Evolutionary conservation across 177 flowering plant species (phyloP).

Genomic region (Tripterygium wilfordii): DNA sequence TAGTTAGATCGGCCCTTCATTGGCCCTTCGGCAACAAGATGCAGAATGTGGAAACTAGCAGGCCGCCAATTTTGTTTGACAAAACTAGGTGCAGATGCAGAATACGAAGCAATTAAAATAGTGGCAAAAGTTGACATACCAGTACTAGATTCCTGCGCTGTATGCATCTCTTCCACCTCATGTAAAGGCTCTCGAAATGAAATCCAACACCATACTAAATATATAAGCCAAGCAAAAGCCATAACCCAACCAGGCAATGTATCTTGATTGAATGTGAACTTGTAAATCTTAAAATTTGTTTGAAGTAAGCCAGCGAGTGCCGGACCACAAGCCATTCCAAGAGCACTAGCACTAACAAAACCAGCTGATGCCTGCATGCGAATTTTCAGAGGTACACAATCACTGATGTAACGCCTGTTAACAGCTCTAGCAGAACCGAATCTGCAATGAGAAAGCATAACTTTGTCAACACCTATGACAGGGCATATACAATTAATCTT

Average conservation of each 20-base stretch:
- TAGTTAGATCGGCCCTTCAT: too few relatives aligned
- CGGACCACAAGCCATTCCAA: slow-evolving; percentile 98
- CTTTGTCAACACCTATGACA: neutral
- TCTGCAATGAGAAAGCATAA: slow-evolving; percentile 30
- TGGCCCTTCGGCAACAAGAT: too few relatives aligned
- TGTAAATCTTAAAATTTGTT: slow-evolving; percentile 57
- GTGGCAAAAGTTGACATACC: slow-evolving; percentile 26
- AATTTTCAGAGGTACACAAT: slow-evolving; percentile 75
- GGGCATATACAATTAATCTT: too few relatives aligned
- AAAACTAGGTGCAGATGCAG: too few relatives aligned
- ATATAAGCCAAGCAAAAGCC: slow-evolving; percentile 67
- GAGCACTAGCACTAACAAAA: slow-evolving; percentile 93
- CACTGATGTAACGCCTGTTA: slow-evolving; percentile 87
- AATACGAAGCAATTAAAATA: too few relatives aligned
- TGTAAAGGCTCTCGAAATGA: slow-evolving; percentile 62
- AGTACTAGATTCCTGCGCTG: slow-evolving; percentile 21
- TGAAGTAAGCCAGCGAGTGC: slow-evolving; percentile 92
- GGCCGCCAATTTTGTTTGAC: too few relatives aligned
- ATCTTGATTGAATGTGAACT: slow-evolving; percentile 59
- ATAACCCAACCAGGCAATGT: slow-evolving; percentile 91
- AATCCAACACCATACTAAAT: slow-evolving; percentile 60
- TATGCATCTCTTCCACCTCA: slow-evolving; percentile 24
- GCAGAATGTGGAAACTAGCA: too few relatives aligned
- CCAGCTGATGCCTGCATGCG: slow-evolving; percentile 96
- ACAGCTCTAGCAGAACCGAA: slow-evolving; percentile 90